A percentile compares a stretch with the other conserved stretches of the same genome.
Evolutionary conservation across 257 asterid genomes (phyloP).

Genomic region (Penstemon barbatus): DNA sequence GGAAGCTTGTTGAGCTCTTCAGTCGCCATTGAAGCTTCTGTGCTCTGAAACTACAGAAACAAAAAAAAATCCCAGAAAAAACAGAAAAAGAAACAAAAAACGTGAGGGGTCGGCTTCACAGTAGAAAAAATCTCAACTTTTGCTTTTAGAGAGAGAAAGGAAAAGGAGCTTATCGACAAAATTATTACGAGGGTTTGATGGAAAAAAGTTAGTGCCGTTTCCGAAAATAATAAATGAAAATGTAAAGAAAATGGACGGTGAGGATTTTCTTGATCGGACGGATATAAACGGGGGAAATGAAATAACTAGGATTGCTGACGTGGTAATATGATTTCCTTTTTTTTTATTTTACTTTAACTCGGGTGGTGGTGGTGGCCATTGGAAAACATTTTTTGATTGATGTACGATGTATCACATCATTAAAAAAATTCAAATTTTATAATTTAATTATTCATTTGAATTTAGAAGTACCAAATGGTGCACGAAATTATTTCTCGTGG

Average conservation of each 20-base stretch:
- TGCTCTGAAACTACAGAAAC: constrained; percentile 7
- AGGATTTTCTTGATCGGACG: constrained; percentile 24
- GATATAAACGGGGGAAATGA: background rate
- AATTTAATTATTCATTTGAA: too few species aligned
- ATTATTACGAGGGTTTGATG: constrained; percentile 11
- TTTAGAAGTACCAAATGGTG: too few species aligned
- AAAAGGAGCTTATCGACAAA: constrained; percentile 10
- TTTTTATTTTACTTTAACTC: too few species aligned
- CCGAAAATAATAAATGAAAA: background rate
- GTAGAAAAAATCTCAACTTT: constrained; percentile 18
- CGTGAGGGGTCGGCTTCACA: constrained; percentile 10
- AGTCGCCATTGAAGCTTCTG: constrained; percentile 59
- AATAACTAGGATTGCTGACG: constrained; percentile 34
- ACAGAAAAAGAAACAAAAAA: constrained; percentile 23
- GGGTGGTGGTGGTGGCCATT: too few species aligned
- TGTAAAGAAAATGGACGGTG: constrained; percentile 24
- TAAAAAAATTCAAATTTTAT: too few species aligned
- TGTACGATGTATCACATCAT: too few species aligned
- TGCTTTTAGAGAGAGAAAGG: background rate
- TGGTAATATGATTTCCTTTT: constrained; percentile 4
- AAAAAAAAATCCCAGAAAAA: constrained; percentile 14
- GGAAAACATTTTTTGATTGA: too few species aligned
- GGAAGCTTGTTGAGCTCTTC: constrained; percentile 51
- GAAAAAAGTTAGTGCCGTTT: background rate
- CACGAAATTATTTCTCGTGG: too few species aligned